Evolutionary conservation across 1,284 basidiomycete genomes (phyloP).

Genomic region (Tilletia setariae): DNA sequence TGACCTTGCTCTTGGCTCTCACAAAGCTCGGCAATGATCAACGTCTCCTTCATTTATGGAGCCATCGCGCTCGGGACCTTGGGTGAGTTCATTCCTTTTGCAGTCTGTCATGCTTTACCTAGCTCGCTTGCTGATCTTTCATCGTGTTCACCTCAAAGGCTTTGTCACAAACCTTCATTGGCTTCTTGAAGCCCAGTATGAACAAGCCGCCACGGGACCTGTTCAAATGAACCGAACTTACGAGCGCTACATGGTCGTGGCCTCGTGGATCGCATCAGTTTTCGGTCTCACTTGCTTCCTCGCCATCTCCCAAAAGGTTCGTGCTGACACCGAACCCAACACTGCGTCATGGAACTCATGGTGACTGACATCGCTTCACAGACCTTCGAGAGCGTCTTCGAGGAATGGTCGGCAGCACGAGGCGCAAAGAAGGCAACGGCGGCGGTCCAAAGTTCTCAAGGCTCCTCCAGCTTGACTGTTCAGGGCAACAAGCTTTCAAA

Average conservation of each 20-base stretch:
- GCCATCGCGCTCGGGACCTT: background rate
- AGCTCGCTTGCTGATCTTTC: background rate
- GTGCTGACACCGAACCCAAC: background rate
- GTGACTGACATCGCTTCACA: background rate
- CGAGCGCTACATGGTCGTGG: slow-evolving; percentile 10
- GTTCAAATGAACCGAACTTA: background rate
- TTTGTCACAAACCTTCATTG: slow-evolving; percentile 9
- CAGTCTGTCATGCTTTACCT: background rate
- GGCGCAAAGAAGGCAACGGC: background rate
- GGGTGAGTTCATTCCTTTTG: background rate
- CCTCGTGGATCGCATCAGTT: background rate
- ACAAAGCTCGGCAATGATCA: slow-evolving; percentile 1
- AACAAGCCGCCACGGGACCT: background rate
- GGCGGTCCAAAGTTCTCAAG: background rate
- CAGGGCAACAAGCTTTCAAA: background rate
- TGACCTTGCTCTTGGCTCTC: background rate
- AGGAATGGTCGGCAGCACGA: slow-evolving; percentile 2
- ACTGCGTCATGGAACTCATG: background rate
- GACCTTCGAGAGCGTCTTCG: slow-evolving; percentile 13
- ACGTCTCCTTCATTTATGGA: slow-evolving; percentile 4
- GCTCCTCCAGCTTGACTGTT: background rate
- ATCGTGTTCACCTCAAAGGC: too few relatives aligned
- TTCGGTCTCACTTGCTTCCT: slow-evolving; percentile 2
- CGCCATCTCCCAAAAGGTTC: slow-evolving; percentile 11
- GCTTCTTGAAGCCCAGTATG: background rate